Evolutionary conservation across 805 yeast species (phyloP).

Genomic region (Candida fluviatilis): DNA sequence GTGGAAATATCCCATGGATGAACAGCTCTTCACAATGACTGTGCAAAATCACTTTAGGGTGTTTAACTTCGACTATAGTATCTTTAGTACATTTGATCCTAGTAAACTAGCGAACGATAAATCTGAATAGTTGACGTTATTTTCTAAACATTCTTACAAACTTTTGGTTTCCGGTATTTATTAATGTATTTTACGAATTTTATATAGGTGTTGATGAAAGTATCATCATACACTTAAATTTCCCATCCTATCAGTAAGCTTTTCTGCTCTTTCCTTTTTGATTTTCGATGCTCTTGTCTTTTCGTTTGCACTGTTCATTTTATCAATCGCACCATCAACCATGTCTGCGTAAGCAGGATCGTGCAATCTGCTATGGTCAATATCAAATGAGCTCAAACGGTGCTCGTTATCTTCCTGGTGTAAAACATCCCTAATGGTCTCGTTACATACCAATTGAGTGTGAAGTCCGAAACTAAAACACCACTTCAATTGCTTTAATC

Average conservation of each 20-base stretch:
- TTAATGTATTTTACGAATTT: too few relatives aligned
- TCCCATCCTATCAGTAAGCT: conserved; percentile 28
- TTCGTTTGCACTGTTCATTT: conserved; percentile 20
- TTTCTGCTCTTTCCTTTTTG: conserved; percentile 34
- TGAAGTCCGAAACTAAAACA: conserved; percentile 50
- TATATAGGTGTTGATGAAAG: too few relatives aligned
- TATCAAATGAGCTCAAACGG: conserved; percentile 11
- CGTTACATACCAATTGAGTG: conserved; percentile 40
- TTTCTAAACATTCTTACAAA: too few relatives aligned
- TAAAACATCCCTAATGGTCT: conserved; percentile 30
- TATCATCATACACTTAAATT: conserved; percentile 18
- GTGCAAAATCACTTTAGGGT: not conserved
- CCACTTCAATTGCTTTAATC: conserved; percentile 48
- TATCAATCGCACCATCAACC: conserved; percentile 9
- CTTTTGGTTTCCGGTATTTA: too few relatives aligned
- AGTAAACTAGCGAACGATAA: too few relatives aligned
- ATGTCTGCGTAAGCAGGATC: conserved; percentile 7
- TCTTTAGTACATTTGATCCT: not conserved
- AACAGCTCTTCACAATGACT: not conserved
- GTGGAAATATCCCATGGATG: conserved; percentile 3
- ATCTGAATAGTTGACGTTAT: too few relatives aligned
- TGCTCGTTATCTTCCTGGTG: conserved; percentile 28
- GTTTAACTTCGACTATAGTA: not conserved
- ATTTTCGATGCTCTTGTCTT: conserved; percentile 32
- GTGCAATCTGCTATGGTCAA: conserved; percentile 10